phyloP scores from a whole-genome alignment of 441 rosid genomes.

The Pelargonium australe region DNA sequence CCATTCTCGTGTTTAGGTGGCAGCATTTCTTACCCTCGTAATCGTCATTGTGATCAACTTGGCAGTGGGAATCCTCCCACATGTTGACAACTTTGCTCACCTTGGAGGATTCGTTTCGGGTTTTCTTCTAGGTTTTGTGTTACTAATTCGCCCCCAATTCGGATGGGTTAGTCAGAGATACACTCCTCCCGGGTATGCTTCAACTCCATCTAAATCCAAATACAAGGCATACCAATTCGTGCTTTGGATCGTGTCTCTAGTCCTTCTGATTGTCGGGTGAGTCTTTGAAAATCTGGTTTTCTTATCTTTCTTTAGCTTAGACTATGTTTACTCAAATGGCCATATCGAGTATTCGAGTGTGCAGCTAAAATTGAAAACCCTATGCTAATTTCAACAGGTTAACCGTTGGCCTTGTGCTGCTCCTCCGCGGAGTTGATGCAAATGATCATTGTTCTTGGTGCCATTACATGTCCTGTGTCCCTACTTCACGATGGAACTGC shows the following conservation, averaged over 20 bases:
- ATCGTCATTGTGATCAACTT: conserved; percentile 63
- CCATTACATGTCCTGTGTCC: conserved; percentile 59
- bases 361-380: too few species aligned
- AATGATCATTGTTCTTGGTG: conserved; percentile 78
- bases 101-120: conserved; percentile 87
- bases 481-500: conserved; percentile 55
- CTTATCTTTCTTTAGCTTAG: too few species aligned
- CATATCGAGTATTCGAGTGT: too few species aligned
- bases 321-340: too few species aligned
- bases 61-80: conserved; percentile 83
- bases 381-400: conserved; percentile 31
- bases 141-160: conserved; percentile 66
- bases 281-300: conserved; percentile 7
- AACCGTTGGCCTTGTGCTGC: conserved; percentile 51
- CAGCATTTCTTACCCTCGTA: conserved; percentile 62
- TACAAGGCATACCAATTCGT: conserved; percentile 58
- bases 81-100: conserved; percentile 88
- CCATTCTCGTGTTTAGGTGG: conserved; percentile 40
- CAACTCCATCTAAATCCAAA: conserved; percentile 44
- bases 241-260: conserved; percentile 38
- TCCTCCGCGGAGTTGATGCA: conserved; percentile 60
- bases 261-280: conserved; percentile 54
- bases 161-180: conserved; percentile 47
- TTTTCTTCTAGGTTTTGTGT: conserved; percentile 67
- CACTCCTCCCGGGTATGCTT: conserved; percentile 27